A percentile compares a stretch with the other conserved stretches of the same genome.
phyloP scores from a whole-genome alignment of 1,139 yeast species.

The Yamadazyma kanchanaburiensis region DNA sequence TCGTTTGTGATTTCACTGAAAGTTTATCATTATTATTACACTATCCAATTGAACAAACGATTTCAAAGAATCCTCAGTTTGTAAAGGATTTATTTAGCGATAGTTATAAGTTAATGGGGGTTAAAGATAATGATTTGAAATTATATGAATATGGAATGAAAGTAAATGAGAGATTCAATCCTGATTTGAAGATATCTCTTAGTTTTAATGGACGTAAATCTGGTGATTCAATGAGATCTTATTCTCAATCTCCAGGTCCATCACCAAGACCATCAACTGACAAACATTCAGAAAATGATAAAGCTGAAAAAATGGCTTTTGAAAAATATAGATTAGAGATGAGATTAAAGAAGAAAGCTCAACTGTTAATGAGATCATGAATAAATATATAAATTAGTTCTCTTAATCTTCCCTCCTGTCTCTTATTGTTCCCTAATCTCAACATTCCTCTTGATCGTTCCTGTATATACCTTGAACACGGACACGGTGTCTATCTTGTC shows the following conservation, averaged over 20 bases:
- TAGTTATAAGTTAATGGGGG: slow-evolving; percentile 26
- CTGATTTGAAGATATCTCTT: slow-evolving; percentile 33
- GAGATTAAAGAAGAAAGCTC: slow-evolving; percentile 44
- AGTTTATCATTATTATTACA: slow-evolving; percentile 56
- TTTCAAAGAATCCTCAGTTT: slow-evolving; percentile 14
- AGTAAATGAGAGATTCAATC: slow-evolving; percentile 33
- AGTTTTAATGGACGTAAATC: slow-evolving; percentile 21
- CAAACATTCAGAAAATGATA: slow-evolving; percentile 7
- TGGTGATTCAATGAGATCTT: slow-evolving; percentile 14
- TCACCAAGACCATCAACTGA: slow-evolving; percentile 1
- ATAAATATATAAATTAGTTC: background rate
- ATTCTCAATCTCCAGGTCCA: slow-evolving; percentile 12
- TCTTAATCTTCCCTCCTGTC: no score
- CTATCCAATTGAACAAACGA: slow-evolving; percentile 40
- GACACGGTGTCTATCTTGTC: no score
- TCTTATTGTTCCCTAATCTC: no score
- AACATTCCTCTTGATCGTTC: no score
- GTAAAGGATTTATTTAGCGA: slow-evolving; percentile 26
- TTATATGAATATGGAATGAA: slow-evolving; percentile 39
- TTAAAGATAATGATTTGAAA: slow-evolving; percentile 33
- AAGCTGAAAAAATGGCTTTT: slow-evolving; percentile 37
- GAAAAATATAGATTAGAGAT: slow-evolving; percentile 42
- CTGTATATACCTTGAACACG: no score
- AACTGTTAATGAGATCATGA: slow-evolving; percentile 26
- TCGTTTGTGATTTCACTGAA: slow-evolving; percentile 62